Evolutionary conservation across 1,139 yeast genomes (phyloP).

Genomic region (Kluyveromyces sp.): DNA sequence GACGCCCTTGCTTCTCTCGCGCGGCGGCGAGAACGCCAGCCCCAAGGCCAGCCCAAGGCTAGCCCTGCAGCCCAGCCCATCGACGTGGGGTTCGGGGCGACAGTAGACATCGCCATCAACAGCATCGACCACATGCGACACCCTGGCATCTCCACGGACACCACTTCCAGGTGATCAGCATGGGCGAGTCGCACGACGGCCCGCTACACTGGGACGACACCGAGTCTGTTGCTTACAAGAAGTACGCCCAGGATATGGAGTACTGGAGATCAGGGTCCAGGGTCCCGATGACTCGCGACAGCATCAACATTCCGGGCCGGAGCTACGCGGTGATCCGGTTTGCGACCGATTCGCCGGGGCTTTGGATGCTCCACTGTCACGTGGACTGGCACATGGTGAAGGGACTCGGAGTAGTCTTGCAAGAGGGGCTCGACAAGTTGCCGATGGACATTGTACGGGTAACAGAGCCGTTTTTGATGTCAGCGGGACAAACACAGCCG

Average conservation of each 20-base stretch:
- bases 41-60: neutral
- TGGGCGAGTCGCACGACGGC: conserved; percentile 40
- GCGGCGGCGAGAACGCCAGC: no score
- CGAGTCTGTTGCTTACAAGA: conserved; percentile 24
- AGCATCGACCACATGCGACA: conserved; percentile 78
- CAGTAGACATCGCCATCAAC: conserved; percentile 64
- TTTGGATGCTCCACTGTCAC: conserved; percentile 79
- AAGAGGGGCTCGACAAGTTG: conserved; percentile 30
- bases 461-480: neutral
- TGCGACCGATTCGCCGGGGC: conserved; percentile 64
- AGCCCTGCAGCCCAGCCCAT: neutral
- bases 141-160: conserved; percentile 92
- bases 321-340: conserved; percentile 55
- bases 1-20: neutral
- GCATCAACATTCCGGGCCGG: conserved; percentile 50
- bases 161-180: conserved; percentile 61
- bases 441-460: neutral
- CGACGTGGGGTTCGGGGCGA: conserved; percentile 33
- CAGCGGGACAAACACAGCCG: neutral
- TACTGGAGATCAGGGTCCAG: conserved; percentile 15
- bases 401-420: conserved; percentile 50
- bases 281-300: conserved; percentile 57
- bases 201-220: conserved; percentile 36
- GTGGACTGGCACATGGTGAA: conserved; percentile 75
- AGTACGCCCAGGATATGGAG: conserved; percentile 16